Base-by-base conservation (phyloP, 2,329 filamentous ascomycete genomes). In the Diplodia corticola region DNA sequence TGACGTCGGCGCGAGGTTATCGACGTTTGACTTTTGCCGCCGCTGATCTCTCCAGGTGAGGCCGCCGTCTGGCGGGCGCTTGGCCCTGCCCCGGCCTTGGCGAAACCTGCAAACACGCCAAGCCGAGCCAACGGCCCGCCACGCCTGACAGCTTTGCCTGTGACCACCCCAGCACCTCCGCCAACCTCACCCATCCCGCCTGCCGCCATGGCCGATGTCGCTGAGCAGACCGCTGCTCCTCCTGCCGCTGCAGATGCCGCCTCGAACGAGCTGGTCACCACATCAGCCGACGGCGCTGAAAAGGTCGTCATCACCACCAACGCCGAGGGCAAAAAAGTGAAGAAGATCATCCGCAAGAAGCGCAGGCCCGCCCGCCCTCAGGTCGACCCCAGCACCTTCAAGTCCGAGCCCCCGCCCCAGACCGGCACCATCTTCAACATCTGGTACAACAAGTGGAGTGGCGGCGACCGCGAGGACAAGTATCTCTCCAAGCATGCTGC, bases 381-480 rank as follows among this genome's bases (percentile, higher is more conserved):
- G 80, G 89, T 97, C 73, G 95, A 99, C 74, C 88, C 93, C 1
- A 88, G 90, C 48, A 89, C 89, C 50, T 86, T 96, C 80, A 91
- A 90, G 72, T 89, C 89, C 37, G 92, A 97, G 72, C 90, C 91
- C 4, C 92, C 93, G 17, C 91, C 92, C 1, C 93, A 98, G 74
- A 98, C 94, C 0, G 95, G 95, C 63, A 96, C 92, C 0, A 67
- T 67, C 59, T 67, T 67, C 50, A 67, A 99, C 79, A 96, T 96
- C 74, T 97, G 93, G 94, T 97, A 97, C 81, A 97, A 97, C 82
- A 98, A 97, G 80, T 98, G 94, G 93, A 91, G 89, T 0, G 95
- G 95, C 70, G 95, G 95, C 74, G 95, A 99, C 79, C 88, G 93
- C 68, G 94, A 98, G 75, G 93, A 96, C 81, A 92, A 93, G 72